Percentiles rank a stretch among this genome's conserved stretches.
These are phyloP conservation scores for Boletus subparvulus DNA, from an alignment of 768 basidiomycete genomes.

Conservation along the genomic window DNA sequence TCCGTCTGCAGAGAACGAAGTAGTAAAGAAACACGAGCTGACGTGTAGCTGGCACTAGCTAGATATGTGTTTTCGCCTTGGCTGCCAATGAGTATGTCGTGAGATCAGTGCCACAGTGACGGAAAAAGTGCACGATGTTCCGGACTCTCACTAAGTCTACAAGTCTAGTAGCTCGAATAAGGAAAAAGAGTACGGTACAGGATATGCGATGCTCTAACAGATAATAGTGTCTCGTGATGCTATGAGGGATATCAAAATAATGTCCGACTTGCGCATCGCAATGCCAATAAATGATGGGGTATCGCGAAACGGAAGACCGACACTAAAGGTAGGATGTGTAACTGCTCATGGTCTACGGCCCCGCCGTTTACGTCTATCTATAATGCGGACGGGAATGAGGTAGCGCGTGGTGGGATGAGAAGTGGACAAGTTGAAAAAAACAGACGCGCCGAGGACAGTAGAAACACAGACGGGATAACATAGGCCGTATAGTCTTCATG, in stretches of 20 bases:
- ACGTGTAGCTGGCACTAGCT: conserved; percentile 25
- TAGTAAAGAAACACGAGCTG: conserved; percentile 27
- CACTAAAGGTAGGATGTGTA: conserved; percentile 37
- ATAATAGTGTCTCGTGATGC: conserved; percentile 62
- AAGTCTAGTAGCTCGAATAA: conserved; percentile 24
- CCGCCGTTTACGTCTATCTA: conserved; percentile 46
- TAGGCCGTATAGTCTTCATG: conserved; percentile 44
- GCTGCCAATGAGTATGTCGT: conserved; percentile 2
- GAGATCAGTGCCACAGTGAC: conserved; percentile 17
- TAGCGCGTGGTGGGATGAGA: conserved; percentile 22
- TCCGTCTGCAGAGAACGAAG: conserved; percentile 14
- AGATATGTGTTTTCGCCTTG: neutral
- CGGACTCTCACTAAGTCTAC: conserved; percentile 1
- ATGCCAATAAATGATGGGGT: conserved; percentile 43
- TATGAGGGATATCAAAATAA: conserved; percentile 38
- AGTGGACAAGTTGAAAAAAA: conserved; percentile 9
- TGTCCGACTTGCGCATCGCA: conserved; percentile 51
- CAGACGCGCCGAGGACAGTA: conserved; percentile 34
- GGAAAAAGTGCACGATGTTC: neutral
- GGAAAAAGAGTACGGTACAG: conserved; percentile 39
- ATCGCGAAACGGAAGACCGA: conserved; percentile 55
- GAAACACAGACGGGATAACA: conserved; percentile 41
- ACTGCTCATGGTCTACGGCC: conserved; percentile 48
- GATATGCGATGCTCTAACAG: conserved; percentile 67
- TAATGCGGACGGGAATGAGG: conserved; percentile 31